A percentile compares a stretch with the other conserved stretches of the same genome.
Conservation (phyloP, 169 alveolate genomes). For the Plasmodium malariae region DNA sequence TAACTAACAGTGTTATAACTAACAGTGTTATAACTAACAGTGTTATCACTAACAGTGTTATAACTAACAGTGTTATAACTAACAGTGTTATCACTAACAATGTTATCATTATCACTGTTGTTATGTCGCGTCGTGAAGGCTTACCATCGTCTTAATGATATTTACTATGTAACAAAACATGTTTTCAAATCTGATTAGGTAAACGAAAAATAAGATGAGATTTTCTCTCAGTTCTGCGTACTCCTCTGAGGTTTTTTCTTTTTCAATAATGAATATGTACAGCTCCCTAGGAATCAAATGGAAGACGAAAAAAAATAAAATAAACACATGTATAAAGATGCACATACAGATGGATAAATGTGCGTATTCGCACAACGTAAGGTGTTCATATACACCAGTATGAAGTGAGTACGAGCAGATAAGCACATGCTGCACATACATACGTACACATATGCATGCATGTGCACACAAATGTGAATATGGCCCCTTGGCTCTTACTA, state of each 20-base stretch:
- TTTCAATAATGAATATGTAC: slow-evolving; percentile 60
- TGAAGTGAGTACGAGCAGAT: background rate
- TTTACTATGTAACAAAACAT: slow-evolving; percentile 65
- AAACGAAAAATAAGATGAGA: slow-evolving; percentile 53
- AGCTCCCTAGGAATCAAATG: slow-evolving; percentile 30
- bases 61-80: too few species aligned
- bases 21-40: too few species aligned
- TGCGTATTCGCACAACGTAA: background rate
- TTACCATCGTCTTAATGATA: slow-evolving; percentile 70
- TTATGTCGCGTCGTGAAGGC: background rate
- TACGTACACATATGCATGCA: background rate
- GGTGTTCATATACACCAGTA: background rate
- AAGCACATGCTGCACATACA: background rate
- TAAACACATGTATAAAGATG: background rate
- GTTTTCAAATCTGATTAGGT: slow-evolving; percentile 56
- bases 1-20: too few species aligned
- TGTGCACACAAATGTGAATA: background rate
- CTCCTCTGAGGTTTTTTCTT: slow-evolving; percentile 58
- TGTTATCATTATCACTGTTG: background rate
- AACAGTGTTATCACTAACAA: too few species aligned
- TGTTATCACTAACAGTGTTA: too few species aligned
- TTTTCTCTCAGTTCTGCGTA: slow-evolving; percentile 60
- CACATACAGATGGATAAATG: background rate
- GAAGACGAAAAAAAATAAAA: background rate
- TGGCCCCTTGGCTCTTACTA: background rate